Base-by-base conservation (phyloP, 306 rosid species). In the Begonia fuchsioides region DNA sequence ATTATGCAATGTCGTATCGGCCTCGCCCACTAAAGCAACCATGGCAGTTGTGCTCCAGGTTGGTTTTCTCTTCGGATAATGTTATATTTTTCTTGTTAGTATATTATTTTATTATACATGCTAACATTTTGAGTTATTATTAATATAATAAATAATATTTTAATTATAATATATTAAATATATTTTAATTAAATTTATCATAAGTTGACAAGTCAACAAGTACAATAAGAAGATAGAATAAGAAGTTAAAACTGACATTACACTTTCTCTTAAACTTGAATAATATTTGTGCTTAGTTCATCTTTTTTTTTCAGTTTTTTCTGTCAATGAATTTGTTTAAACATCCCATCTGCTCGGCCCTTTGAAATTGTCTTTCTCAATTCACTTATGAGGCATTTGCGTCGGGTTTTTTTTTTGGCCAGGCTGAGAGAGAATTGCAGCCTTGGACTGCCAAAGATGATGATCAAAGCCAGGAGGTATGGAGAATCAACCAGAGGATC, bases 21-120 rank as follows among this genome's bases (percentile, higher is more conserved):
- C 93, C 40, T 74, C 93, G 53, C 97, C 97, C 40, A 53, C 82
- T 8, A 90, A 84, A 69, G 97, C 95, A 43, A 80, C 97, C n/a
- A 71, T 95, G n/a, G 97, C 97, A 54, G 75, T 90, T 50, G 87
- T 90, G 56, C 95, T 90, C 70, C 95, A 90, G 97, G 97, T 90
- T 50, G 50, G 32, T 20, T 20, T 20, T 20, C 32, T 20, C 32
- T 20, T 20, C 32, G n/a, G n/a, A n/a, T n/a, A n/a, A n/a, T n/a
- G n/a, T n/a, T n/a, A n/a, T n/a, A n/a, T n/a, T n/a, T n/a, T 49
- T 63, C n/a, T n/a, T n/a, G n/a, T n/a, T n/a, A n/a, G n/a, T n/a
- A n/a, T n/a, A n/a, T n/a, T n/a, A n/a, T n/a, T n/a, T n/a, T n/a
- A n/a, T n/a, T n/a, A n/a, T n/a, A n/a, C n/a, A n/a, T n/a, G n/a